Percentiles rank a stretch among this genome's conserved stretches.
phyloP scores from a whole-genome alignment of 192 early-diverging fungal genomes.

The Backusella parvicylindrica region DNA sequence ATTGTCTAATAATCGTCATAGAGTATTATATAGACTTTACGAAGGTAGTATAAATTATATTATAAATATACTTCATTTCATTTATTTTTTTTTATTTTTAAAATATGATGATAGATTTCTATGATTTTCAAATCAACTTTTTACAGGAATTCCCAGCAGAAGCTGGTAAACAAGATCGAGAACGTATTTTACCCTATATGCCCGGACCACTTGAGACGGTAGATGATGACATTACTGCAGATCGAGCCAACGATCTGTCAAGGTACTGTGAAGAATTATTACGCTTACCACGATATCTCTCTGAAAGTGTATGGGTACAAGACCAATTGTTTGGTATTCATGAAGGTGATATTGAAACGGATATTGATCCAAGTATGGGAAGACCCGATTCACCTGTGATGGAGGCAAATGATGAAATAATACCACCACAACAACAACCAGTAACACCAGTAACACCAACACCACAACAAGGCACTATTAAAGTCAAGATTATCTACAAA shows the following conservation, averaged over 20 bases:
- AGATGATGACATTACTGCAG: slow-evolving; percentile 61
- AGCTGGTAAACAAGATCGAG: slow-evolving; percentile 50
- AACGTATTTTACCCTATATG: slow-evolving; percentile 63
- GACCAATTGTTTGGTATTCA: slow-evolving; percentile 49
- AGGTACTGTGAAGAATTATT: slow-evolving; percentile 65
- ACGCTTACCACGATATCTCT: slow-evolving; percentile 52
- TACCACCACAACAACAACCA: neutral
- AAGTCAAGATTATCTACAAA: slow-evolving; percentile 67
- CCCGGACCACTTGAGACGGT: slow-evolving; percentile 61
- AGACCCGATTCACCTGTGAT: neutral
- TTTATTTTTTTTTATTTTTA: neutral
- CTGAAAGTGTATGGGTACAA: slow-evolving; percentile 43
- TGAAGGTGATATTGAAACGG: slow-evolving; percentile 58
- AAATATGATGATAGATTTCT: slow-evolving; percentile 51
- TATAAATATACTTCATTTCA: neutral
- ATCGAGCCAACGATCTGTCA: slow-evolving; percentile 62
- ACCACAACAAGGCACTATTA: slow-evolving; percentile 40
- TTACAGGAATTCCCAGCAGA: slow-evolving; percentile 63
- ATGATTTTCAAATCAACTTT: slow-evolving; percentile 70
- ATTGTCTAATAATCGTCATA: slow-evolving; percentile 47
- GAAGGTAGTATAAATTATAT: slow-evolving; percentile 36
- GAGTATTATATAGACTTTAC: slow-evolving; percentile 68
- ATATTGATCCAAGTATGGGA: slow-evolving; percentile 25
- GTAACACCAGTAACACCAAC: neutral
- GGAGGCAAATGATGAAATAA: neutral